Conservation (phyloP, 2,329 filamentous ascomycete genomes). For the Pseudogymnoascus sp. region DNA sequence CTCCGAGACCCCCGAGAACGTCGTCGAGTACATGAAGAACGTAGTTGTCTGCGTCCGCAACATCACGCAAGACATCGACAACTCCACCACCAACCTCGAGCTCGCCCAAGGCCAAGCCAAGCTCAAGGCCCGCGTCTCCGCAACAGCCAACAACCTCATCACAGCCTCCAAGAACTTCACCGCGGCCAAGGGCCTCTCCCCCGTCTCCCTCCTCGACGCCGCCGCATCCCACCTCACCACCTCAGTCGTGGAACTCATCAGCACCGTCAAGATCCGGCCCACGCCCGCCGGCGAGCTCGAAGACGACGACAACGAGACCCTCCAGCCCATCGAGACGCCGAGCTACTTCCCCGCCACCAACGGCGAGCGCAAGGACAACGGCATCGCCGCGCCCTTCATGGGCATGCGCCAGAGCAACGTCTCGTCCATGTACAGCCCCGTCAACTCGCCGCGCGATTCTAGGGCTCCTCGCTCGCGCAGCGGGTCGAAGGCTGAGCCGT, state of each 20-base stretch:
- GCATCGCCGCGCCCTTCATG: constrained; percentile 46
- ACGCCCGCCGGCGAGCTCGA: constrained; percentile 71
- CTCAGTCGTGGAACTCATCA: constrained; percentile 77
- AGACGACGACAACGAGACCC: constrained; percentile 61
- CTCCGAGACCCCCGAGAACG: constrained; percentile 60
- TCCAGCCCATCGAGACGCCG: constrained; percentile 57
- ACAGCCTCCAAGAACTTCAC: constrained; percentile 91
- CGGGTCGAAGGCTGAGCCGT: constrained; percentile 21
- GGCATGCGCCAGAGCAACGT: constrained; percentile 54
- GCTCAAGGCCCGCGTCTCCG: constrained; percentile 75
- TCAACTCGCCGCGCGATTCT: constrained; percentile 59
- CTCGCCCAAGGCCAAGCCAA: constrained; percentile 52
- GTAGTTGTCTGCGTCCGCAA: constrained; percentile 75
- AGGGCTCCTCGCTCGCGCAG: constrained; percentile 26
- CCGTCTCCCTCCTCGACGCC: constrained; percentile 87
- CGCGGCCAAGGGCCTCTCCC: constrained; percentile 71
- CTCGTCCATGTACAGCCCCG: constrained; percentile 67
- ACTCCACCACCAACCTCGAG: constrained; percentile 43
- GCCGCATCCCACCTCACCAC: constrained; percentile 84
- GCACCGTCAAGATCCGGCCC: constrained; percentile 71
- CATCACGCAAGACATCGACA: constrained; percentile 74
- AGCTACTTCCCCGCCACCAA: constrained; percentile 58
- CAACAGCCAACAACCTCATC: constrained; percentile 90
- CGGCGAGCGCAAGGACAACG: constrained; percentile 23
- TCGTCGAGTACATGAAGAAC: constrained; percentile 78